Evolutionary conservation across 768 basidiomycete species (phyloP), one percentile per base, ranked within the genome.

Genomic region (Mycena galericulata): DNA sequence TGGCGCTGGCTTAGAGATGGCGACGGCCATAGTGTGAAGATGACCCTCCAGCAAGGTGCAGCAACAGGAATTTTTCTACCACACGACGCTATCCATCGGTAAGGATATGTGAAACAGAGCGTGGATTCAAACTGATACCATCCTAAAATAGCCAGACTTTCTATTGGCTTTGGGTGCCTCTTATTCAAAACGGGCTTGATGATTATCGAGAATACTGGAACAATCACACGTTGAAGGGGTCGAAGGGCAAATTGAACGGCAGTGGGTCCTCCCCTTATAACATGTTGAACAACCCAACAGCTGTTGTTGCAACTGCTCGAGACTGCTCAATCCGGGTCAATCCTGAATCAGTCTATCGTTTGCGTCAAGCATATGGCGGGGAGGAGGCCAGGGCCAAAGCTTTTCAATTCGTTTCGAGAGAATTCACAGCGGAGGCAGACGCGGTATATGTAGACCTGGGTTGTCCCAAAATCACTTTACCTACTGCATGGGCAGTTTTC

Each of bases 101-200:
- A 43, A 14, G 1, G 9, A 15, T 47, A 24, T 24, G 43, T 22
- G 30, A 30, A 34, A 22, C 46, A 22, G 10, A 47, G 11, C 11
- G 18, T 6, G 26, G 26, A 6, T 22, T 10, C n/a, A 47, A 24
- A 9, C 40, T 41, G 40, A 41, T 14, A 14, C 34, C 14, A 41
- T 41, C 11, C 18, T 8, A 15, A 20, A 43, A 1, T 24, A 62
- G 61, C 14, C 49, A 62, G 27, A 62, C 61, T 7, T 62, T 62
- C 24, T 62, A 62, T 26, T 62, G 61, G 61, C n/a, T 62, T 7
- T 62, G 50, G 61, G 61, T 62, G 2, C 61, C 61, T 43, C 5
- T 62, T 15, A 43, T 62, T 6, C 61, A 62, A 43, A 18, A 20
- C 14, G 38, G 50, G n/a, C 61, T 62, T 9, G 61, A 62, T 32